phyloP scores from a whole-genome alignment of 495 filamentous ascomycete species.

The Bathelium albidoporum region DNA sequence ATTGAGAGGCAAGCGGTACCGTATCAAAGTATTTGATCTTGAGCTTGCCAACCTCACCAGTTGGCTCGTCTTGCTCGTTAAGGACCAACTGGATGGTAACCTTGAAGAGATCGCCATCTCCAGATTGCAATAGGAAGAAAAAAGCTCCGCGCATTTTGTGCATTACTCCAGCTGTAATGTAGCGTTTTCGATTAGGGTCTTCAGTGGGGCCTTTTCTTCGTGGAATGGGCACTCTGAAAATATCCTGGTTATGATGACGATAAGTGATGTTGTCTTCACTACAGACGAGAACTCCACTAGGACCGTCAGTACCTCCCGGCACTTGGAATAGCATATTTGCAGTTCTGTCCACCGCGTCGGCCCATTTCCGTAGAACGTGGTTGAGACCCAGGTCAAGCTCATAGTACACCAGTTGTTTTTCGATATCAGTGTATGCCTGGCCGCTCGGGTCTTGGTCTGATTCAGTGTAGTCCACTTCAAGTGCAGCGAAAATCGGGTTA shows the following conservation, averaged over 20 bases:
- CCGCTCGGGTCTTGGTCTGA: constrained; percentile 86
- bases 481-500: constrained; percentile 87
- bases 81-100: constrained; percentile 84
- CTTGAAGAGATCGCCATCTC: constrained; percentile 97
- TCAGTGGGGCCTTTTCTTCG: constrained; percentile 76
- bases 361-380: constrained; percentile 93
- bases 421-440: constrained; percentile 64
- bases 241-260: constrained; percentile 80
- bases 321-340: constrained; percentile 90
- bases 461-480: constrained; percentile 89
- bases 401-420: constrained; percentile 92
- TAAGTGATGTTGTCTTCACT: constrained; percentile 93
- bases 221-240: constrained; percentile 82
- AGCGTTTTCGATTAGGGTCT: constrained; percentile 81
- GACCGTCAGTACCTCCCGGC: constrained; percentile 85
- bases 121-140: constrained; percentile 91
- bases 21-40: constrained; percentile 99
- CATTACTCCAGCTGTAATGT: constrained; percentile 83
- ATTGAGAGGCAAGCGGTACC: constrained; percentile 71
- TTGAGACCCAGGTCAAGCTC: constrained; percentile 94
- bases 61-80: constrained; percentile 65
- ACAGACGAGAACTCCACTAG: constrained; percentile 90
- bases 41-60: constrained; percentile 66
- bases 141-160: constrained; percentile 95
- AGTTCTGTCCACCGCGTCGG: constrained; percentile 82